phyloP scores from a whole-genome alignment of 2,329 filamentous ascomycete species.

The Diplocarpon rosae region DNA sequence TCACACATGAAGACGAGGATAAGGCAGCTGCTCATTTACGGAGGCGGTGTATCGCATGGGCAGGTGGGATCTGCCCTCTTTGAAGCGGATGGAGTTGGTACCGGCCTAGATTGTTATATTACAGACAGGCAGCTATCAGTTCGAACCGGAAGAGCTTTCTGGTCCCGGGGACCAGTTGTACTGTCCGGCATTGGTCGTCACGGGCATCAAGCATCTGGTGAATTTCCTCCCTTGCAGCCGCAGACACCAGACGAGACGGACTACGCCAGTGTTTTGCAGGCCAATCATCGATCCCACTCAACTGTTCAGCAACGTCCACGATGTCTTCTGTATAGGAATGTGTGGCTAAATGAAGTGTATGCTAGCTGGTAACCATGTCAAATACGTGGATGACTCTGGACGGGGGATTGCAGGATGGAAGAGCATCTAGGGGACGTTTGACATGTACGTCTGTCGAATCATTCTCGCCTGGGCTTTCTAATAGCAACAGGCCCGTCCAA shows the following conservation, averaged over 20 bases:
- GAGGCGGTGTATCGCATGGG: conserved; percentile 57
- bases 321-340: conserved; percentile 62
- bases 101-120: conserved; percentile 41
- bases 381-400: conserved; percentile 62
- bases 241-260: conserved; percentile 50
- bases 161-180: conserved; percentile 61
- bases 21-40: conserved; percentile 47
- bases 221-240: conserved; percentile 55
- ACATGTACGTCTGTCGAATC: conserved; percentile 36
- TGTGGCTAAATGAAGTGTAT: conserved; percentile 58
- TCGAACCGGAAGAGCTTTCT: conserved; percentile 58
- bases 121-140: conserved; percentile 54
- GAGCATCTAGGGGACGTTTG: conserved; percentile 52
- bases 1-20: conserved; percentile 46
- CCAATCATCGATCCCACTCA: conserved; percentile 57
- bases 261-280: conserved; percentile 59
- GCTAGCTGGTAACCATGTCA: conserved; percentile 59
- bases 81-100: not conserved
- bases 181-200: conserved; percentile 37
- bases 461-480: not conserved
- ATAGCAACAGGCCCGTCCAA: conserved; percentile 41
- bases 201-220: conserved; percentile 35
- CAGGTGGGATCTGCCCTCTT: conserved; percentile 31
- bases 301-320: conserved; percentile 61
- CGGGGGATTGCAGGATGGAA: conserved; percentile 62